These are phyloP conservation scores for Coemansia reversa DNA, from an alignment of 192 early-diverging fungal species.

Conservation along the genomic window DNA sequence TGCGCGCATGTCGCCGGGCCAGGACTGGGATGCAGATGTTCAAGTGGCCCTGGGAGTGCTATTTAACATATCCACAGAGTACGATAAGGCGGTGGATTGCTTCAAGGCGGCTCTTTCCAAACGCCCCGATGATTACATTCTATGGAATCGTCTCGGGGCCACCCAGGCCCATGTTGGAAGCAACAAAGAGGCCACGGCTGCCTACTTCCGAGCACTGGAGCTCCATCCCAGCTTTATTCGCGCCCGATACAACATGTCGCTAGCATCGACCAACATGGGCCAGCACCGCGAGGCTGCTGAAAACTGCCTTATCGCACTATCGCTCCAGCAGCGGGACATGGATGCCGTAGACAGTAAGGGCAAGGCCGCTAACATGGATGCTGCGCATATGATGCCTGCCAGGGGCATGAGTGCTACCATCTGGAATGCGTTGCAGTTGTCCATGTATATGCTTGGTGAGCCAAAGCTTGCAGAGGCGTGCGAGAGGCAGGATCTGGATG, in stretches of 20 bases:
- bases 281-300: conserved; percentile 89
- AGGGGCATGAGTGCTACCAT: conserved; percentile 71
- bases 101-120: conserved; percentile 87
- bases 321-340: conserved; percentile 72
- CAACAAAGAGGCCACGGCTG: conserved; percentile 77
- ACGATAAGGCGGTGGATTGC: conserved; percentile 95
- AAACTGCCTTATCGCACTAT: conserved; percentile 85
- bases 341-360: conserved; percentile 35
- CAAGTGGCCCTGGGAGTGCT: conserved; percentile 93
- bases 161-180: conserved; percentile 89
- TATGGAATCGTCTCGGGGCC: conserved; percentile 98
- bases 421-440: conserved; percentile 83
- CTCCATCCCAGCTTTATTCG: conserved; percentile 95
- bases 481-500: conserved; percentile 72
- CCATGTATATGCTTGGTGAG: conserved; percentile 70
- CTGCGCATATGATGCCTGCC: conserved; percentile 16
- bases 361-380: conserved; percentile 27
- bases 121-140: conserved; percentile 86
- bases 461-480: conserved; percentile 81
- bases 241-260: conserved; percentile 94
- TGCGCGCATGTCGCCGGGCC: conserved; percentile 59
- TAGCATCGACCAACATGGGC: conserved; percentile 85
- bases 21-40: conserved; percentile 79
- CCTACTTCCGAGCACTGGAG: conserved; percentile 91
- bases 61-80: conserved; percentile 92